Base-by-base conservation (phyloP, 129 eudicot genomes). In the Lactuca sativa region DNA sequence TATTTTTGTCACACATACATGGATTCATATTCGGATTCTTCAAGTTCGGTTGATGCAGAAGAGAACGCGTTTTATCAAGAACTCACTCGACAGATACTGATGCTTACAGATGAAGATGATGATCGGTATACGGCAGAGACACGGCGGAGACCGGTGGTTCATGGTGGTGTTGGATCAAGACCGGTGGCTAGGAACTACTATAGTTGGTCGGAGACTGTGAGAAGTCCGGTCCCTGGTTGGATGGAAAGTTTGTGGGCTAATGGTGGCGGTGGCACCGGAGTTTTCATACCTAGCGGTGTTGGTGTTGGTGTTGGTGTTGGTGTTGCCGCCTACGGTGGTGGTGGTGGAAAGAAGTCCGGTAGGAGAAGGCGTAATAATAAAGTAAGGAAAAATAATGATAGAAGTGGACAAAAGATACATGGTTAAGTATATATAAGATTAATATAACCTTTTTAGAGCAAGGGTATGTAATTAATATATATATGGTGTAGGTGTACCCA, bases 21-120 rank as follows among this genome's bases (percentile, higher is more conserved):
- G 81, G 66, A 62, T 77, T 62, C 70, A 32, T 62, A 38, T 56
- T 53, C 15, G n/a, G 71, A 69, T 54, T 62, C 59, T 77, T 41
- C 71, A 9, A 62, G 44, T 37, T 13, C 30, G 3, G 53, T 38
- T 25, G 71, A 73, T 30, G 60, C 31, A 3, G 79, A 62, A 6
- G 81, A 77, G 53, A 43, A 41, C 60, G 54, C 66, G 12, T 69
- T 77, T 77, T 77, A 77, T 43, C 38, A 62, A 70, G 71, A 77
- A 55, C 81, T 77, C 17, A 70, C 76, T 17, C 75, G 76, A 12
- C 81, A 43, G 9, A 77, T 77, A 30, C 4, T 77, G 71, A 77
- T 77, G 76, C 81, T 77, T 5, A 77, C 76, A 2, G 76, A 77
- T 61, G 81, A 76, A 69, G 81, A 69, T 8, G 70, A 76, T 18